phyloP scores from a whole-genome alignment of 2,329 filamentous ascomycete species.

The Aspergillus sp. region DNA sequence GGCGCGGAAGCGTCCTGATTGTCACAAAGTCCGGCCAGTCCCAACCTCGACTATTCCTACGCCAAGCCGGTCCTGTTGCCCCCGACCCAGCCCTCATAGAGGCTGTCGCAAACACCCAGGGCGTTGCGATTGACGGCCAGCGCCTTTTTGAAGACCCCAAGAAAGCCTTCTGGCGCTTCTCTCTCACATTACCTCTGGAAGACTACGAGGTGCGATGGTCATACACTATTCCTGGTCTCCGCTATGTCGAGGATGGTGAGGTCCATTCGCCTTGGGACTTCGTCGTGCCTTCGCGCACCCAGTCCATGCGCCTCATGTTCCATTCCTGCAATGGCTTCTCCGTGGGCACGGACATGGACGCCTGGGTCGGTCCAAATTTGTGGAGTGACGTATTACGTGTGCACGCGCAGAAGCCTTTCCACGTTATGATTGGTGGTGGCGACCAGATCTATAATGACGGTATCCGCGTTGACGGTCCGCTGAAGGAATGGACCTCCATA shows the following conservation, averaged over 20 bases:
- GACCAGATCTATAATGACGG: slow-evolving; percentile 81
- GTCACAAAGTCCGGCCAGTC: slow-evolving; percentile 72
- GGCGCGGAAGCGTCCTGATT: slow-evolving; percentile 83
- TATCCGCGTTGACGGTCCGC: slow-evolving; percentile 78
- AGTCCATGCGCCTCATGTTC: slow-evolving; percentile 70
- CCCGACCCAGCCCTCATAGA: slow-evolving; percentile 22
- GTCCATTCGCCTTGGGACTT: slow-evolving; percentile 54
- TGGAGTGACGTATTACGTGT: slow-evolving; percentile 66
- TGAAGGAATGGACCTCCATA: slow-evolving; percentile 66
- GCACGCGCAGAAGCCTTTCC: slow-evolving; percentile 60
- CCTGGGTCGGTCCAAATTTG: slow-evolving; percentile 61
- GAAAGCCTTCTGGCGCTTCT: slow-evolving; percentile 62
- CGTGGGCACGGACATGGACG: slow-evolving; percentile 63
- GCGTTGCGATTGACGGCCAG: slow-evolving; percentile 45
- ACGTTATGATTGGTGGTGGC: slow-evolving; percentile 80
- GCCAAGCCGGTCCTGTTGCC: slow-evolving; percentile 32
- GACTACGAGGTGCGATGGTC: slow-evolving; percentile 74
- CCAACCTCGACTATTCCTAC: slow-evolving; percentile 58
- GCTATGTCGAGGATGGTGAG: slow-evolving; percentile 58
- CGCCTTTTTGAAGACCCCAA: slow-evolving; percentile 61
- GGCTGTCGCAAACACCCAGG: slow-evolving; percentile 16
- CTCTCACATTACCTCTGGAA: slow-evolving; percentile 63
- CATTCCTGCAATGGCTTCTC: slow-evolving; percentile 70
- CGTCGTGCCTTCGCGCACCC: slow-evolving; percentile 57
- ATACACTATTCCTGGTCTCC: slow-evolving; percentile 70